Evolutionary conservation across 768 basidiomycete species (phyloP).

Genomic region (Trametes elegans): DNA sequence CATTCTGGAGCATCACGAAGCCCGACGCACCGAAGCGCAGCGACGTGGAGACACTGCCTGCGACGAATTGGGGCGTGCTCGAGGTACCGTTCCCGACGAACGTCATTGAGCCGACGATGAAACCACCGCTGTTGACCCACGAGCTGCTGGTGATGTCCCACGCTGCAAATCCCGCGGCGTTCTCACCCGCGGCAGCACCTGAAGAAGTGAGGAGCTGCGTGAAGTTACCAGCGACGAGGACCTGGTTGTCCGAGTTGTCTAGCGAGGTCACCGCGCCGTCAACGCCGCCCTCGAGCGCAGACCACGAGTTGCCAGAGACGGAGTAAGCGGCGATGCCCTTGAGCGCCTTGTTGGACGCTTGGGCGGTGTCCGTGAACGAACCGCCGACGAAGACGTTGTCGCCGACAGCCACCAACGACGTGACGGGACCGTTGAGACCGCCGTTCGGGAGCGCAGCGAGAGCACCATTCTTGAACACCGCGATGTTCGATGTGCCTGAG

Average conservation of each 20-base stretch:
- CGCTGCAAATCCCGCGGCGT: constrained; percentile 63
- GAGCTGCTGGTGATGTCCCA: constrained; percentile 60
- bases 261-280: constrained; percentile 73
- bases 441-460: constrained; percentile 52
- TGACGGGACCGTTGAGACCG: constrained; percentile 81
- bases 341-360: constrained; percentile 51
- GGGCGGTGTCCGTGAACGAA: constrained; percentile 68
- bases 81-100: constrained; percentile 68
- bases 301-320: constrained; percentile 63
- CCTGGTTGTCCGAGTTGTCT: constrained; percentile 42
- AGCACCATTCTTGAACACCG: constrained; percentile 60
- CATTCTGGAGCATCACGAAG: constrained; percentile 75
- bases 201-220: constrained; percentile 42
- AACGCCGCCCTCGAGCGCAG: constrained; percentile 66
- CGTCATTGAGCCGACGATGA: constrained; percentile 67
- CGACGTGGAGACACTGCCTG: constrained; percentile 60
- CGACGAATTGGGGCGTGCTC: constrained; percentile 56
- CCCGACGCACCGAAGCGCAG: constrained; percentile 73
- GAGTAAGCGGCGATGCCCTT: constrained; percentile 71
- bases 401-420: constrained; percentile 59
- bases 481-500: constrained; percentile 65
- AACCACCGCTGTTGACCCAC: constrained; percentile 78
- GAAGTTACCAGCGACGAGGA: constrained; percentile 79
- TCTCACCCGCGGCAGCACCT: constrained; percentile 29
- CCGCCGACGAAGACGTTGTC: constrained; percentile 85